Conservation (phyloP, 2,329 filamentous ascomycete genomes). For the Verticillium klebahnii region DNA sequence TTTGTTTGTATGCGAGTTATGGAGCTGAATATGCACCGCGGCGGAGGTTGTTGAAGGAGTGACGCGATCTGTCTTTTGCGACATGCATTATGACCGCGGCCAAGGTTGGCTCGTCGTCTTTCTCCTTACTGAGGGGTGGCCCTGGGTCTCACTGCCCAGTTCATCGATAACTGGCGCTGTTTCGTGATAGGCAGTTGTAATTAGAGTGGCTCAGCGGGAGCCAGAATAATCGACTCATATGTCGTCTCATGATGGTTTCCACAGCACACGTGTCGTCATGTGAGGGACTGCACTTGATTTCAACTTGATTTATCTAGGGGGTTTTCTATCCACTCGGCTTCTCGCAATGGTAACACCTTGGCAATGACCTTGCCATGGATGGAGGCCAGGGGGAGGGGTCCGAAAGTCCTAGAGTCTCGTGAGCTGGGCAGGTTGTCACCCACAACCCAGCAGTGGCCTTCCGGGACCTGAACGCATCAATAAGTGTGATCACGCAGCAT, state of each 20-base stretch:
- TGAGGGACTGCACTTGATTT: background rate
- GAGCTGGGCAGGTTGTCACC: conserved; percentile 86
- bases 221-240: background rate
- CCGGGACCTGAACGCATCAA: conserved; percentile 59
- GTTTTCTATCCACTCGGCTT: conserved; percentile 43
- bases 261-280: background rate
- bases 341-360: conserved; percentile 48
- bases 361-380: conserved; percentile 78
- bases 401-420: conserved; percentile 80
- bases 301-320: background rate
- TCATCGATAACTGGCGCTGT: background rate
- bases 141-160: background rate
- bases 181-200: conserved; percentile 1
- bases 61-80: background rate
- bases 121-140: background rate
- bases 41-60: background rate
- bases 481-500: no score
- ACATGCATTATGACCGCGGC: background rate
- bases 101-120: background rate
- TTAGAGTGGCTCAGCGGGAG: background rate
- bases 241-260: background rate
- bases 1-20: background rate
- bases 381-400: conserved; percentile 79
- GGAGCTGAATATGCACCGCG: background rate
- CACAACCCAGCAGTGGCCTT: conserved; percentile 86